Percentiles rank a stretch among this genome's conserved stretches.
Evolutionary conservation across 148 eudicot species (phyloP).

Genomic region (Silene latifolia): DNA sequence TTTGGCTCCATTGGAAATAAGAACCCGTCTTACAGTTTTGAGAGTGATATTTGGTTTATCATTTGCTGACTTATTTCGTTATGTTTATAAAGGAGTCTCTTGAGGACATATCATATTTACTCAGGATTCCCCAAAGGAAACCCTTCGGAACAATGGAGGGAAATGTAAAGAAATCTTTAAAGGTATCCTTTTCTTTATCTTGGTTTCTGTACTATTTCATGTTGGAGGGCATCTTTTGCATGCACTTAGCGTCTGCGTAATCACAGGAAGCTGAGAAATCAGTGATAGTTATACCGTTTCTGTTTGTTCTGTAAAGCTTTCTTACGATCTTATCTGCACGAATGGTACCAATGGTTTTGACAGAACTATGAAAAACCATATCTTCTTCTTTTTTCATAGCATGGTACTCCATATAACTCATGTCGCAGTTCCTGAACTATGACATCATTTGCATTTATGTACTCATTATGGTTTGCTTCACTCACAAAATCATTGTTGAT

Average conservation of each 20-base stretch:
- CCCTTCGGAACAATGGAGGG: slow-evolving; percentile 99
- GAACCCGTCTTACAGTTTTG: background rate
- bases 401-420: background rate
- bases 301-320: background rate
- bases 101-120: slow-evolving; percentile 89
- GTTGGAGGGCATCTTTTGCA: background rate
- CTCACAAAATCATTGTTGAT: too few species aligned
- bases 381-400: background rate
- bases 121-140: slow-evolving; percentile 94
- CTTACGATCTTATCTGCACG: background rate
- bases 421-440: background rate
- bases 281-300: background rate
- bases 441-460: background rate
- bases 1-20: background rate
- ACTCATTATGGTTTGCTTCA: background rate
- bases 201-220: background rate
- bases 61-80: slow-evolving; percentile 8
- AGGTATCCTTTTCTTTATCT: slow-evolving; percentile 44
- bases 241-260: background rate
- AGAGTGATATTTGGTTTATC: background rate
- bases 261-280: background rate
- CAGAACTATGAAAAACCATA: background rate
- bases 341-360: background rate
- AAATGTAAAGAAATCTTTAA: slow-evolving; percentile 83
- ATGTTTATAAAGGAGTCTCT: slow-evolving; percentile 57